phyloP scores from a whole-genome alignment of 1,284 basidiomycete genomes.

The Ganoderma lucidum region DNA sequence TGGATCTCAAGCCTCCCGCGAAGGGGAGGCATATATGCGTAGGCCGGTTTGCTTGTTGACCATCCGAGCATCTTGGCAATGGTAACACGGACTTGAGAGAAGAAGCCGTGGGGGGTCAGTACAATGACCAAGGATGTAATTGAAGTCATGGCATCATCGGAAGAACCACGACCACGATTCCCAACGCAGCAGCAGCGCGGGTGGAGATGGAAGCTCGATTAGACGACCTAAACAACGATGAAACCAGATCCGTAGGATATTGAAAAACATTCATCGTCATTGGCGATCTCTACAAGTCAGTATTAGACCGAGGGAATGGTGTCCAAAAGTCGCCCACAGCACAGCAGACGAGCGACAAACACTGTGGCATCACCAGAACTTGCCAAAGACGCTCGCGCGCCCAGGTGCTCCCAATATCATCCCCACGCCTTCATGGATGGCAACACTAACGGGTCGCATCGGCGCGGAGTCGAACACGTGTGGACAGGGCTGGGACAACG shows the following conservation, averaged over 20 bases:
- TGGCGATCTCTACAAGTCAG: conserved; percentile 3
- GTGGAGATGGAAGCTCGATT: background rate
- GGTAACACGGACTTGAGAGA: background rate
- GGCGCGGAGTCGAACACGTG: conserved; percentile 80
- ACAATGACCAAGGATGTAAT: background rate
- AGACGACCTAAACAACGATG: background rate
- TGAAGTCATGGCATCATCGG: background rate
- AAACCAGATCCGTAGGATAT: background rate
- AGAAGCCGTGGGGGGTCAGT: background rate
- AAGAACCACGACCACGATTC: background rate
- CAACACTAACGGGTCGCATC: conserved; percentile 78
- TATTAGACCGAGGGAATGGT: background rate
- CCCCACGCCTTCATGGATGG: conserved; percentile 74
- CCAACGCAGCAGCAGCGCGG: background rate
- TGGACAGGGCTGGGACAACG: conserved; percentile 74
- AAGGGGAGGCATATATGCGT: background rate
- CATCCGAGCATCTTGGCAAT: background rate
- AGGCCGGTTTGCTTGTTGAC: background rate
- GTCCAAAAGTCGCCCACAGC: background rate
- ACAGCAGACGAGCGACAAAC: background rate
- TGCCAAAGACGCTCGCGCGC: conserved; percentile 68
- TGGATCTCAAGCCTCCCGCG: background rate
- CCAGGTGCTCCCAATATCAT: conserved; percentile 60
- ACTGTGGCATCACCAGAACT: conserved; percentile 58
- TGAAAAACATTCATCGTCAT: background rate